phyloP scores from a whole-genome alignment of 139 green algal species.

The Spirogloea muscicola region DNA sequence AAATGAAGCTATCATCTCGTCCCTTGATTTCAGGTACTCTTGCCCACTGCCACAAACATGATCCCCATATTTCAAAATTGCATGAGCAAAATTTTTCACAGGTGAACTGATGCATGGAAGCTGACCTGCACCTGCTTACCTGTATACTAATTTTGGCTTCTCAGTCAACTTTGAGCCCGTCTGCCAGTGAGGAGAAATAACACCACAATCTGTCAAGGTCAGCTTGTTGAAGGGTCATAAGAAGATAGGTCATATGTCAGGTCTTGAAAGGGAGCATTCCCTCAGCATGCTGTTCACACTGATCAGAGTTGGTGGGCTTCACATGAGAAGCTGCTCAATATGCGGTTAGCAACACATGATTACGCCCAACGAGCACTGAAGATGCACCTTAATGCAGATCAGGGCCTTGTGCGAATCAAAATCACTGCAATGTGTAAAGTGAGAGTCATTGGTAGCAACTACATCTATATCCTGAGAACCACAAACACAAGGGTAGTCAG shows the following conservation, averaged over 20 bases:
- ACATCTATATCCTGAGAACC: slow-evolving; percentile 23
- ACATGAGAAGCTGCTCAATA: neutral
- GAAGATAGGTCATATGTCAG: neutral
- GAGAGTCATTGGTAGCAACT: slow-evolving; percentile 44
- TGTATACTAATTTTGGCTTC: neutral
- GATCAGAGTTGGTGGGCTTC: neutral
- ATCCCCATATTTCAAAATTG: neutral
- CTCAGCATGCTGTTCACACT: no score
- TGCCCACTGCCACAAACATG: neutral
- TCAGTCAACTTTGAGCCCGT: neutral
- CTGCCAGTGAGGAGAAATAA: neutral
- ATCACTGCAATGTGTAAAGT: slow-evolving; percentile 24
- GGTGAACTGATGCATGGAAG: neutral
- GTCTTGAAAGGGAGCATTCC: no score
- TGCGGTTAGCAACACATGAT: neutral
- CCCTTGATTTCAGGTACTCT: slow-evolving; percentile 10
- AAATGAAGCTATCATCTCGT: neutral
- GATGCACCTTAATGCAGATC: slow-evolving; percentile 31
- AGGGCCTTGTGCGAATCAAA: slow-evolving; percentile 16
- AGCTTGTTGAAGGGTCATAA: neutral
- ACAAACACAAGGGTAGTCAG: neutral
- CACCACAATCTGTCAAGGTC: neutral
- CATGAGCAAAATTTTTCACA: slow-evolving; percentile 2
- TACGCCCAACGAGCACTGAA: neutral
- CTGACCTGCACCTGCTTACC: no score